Percentiles rank a stretch among this genome's conserved stretches.
These are phyloP conservation scores for Venturia nashicola DNA, from an alignment of 2,329 filamentous ascomycete genomes.

Conservation along the genomic window DNA sequence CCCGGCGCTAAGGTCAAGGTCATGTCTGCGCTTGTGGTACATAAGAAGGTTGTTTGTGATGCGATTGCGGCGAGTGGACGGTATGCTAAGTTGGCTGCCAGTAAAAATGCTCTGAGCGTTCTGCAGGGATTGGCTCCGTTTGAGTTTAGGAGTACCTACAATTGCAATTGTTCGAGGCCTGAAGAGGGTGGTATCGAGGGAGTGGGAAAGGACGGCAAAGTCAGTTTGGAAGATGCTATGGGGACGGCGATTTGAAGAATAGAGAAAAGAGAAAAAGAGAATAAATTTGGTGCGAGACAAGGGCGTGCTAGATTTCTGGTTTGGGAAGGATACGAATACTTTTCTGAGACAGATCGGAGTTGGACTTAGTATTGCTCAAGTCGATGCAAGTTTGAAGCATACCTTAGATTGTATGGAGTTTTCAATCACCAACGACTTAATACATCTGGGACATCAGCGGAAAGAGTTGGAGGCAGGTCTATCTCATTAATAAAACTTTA, in stretches of 20 bases:
- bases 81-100: slow-evolving; percentile 60
- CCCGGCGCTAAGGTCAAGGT: slow-evolving; percentile 34
- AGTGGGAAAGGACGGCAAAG: not conserved
- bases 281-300: not conserved
- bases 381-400: not conserved
- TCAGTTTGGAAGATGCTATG: not conserved
- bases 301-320: not conserved
- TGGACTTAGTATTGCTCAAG: not conserved
- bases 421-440: not conserved
- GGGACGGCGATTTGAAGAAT: slow-evolving; percentile 5
- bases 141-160: slow-evolving; percentile 48
- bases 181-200: not conserved
- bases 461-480: no score
- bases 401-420: not conserved
- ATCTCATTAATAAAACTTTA: no score
- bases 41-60: slow-evolving; percentile 54
- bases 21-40: slow-evolving; percentile 64
- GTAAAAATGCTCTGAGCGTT: slow-evolving; percentile 42
- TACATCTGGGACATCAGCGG: not conserved
- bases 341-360: no score
- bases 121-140: slow-evolving; percentile 38
- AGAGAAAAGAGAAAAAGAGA: no score
- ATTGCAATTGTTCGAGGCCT: slow-evolving; percentile 46
- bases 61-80: slow-evolving; percentile 50
- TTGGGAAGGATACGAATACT: not conserved